A percentile compares a stretch with the other conserved stretches of the same genome.
These are phyloP conservation scores for Fraxinus excelsior DNA, from an alignment of 257 asterid genomes.

Conservation along the genomic window DNA sequence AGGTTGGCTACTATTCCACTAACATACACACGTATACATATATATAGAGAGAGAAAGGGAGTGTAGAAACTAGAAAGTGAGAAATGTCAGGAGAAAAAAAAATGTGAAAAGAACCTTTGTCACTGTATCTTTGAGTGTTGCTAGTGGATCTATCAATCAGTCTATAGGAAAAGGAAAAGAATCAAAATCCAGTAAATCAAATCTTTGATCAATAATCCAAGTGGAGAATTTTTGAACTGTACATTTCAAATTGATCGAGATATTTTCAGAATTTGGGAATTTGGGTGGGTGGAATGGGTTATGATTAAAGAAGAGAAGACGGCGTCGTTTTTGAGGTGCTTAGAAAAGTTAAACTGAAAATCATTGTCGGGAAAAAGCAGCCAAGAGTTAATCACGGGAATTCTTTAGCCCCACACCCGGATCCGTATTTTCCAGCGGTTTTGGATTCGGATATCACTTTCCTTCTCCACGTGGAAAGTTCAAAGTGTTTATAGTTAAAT, in stretches of 20 bases:
- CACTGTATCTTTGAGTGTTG: background rate
- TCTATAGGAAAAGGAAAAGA: background rate
- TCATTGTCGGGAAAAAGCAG: background rate
- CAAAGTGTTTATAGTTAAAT: background rate
- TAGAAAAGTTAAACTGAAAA: background rate
- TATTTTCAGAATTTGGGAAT: background rate
- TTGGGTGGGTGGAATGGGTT: background rate
- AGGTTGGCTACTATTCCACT: background rate
- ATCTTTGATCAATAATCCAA: background rate
- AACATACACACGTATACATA: background rate
- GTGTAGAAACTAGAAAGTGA: background rate
- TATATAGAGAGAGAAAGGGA: background rate
- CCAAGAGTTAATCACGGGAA: slow-evolving; percentile 32
- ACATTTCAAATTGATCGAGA: background rate
- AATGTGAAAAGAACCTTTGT: background rate
- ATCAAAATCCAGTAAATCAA: background rate
- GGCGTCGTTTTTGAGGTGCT: slow-evolving; percentile 1
- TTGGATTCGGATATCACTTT: background rate
- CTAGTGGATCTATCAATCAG: slow-evolving; percentile 4
- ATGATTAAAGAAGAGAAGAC: background rate
- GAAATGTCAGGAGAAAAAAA: background rate
- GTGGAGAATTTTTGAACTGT: background rate
- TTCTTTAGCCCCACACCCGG: slow-evolving; percentile 6
- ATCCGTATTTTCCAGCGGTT: background rate
- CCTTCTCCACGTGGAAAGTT: background rate